Evolutionary conservation across 768 basidiomycete genomes (phyloP).

Genomic region (Rhizopogon sp.): DNA sequence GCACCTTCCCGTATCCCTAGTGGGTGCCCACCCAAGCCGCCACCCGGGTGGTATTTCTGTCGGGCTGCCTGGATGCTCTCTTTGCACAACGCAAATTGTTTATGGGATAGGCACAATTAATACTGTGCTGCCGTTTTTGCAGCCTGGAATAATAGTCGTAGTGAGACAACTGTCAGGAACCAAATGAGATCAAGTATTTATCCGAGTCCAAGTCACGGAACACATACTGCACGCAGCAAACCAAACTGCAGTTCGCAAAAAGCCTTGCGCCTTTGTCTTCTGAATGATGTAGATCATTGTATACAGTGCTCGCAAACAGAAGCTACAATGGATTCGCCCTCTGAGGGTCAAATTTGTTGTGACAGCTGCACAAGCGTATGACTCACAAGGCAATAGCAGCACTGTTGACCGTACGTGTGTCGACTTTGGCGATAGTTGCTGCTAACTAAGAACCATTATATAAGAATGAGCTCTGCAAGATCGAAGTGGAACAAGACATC

Average conservation of each 20-base stretch:
- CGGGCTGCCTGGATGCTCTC: too few relatives aligned
- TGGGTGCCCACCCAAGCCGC: too few relatives aligned
- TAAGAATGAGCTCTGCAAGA: not conserved
- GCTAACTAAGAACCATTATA: constrained; percentile 1
- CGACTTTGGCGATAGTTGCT: not conserved
- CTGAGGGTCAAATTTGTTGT: not conserved
- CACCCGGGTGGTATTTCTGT: too few relatives aligned
- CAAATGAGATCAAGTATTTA: not conserved
- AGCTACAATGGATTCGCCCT: not conserved
- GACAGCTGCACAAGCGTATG: not conserved
- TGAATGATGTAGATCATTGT: not conserved
- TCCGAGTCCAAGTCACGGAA: not conserved
- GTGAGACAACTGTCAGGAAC: not conserved
- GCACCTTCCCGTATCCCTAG: too few relatives aligned
- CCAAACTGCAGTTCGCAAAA: not conserved
- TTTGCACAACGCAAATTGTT: too few relatives aligned
- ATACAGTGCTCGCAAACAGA: constrained; percentile 2
- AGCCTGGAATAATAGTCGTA: not conserved
- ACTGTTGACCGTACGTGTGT: constrained; percentile 1
- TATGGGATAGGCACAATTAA: too few relatives aligned
- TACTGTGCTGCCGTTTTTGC: not conserved
- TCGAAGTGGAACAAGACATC: not conserved
- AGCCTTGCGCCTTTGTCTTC: not conserved
- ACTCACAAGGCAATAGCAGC: constrained; percentile 1
- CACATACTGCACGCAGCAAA: not conserved